Evolutionary conservation across 1,284 basidiomycete species (phyloP), one percentile per base, ranked within the genome.

Genomic region (Trichosporon ovoides): DNA sequence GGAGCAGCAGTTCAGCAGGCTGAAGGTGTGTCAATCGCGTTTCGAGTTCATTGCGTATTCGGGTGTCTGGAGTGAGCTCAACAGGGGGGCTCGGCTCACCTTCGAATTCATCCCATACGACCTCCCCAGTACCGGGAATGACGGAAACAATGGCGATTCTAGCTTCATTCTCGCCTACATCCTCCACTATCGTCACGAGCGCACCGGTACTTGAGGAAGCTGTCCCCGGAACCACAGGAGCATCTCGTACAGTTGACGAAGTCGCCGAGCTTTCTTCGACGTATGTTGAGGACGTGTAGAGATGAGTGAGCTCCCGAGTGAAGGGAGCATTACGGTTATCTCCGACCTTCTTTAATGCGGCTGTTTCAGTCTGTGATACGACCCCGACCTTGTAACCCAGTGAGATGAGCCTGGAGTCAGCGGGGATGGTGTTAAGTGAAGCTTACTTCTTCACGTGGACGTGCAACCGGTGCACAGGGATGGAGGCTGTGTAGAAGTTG

Each of bases 331-430:
- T 89, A 50, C 86, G 82, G 63, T 87, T 94, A 57, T 91, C 89
- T 57, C 91, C 83, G 3, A 83, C 85, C 73, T 94, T 96, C 79
- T 98, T 98, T 54, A 98, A 81, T 0, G 95, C 95, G 0, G 95
- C 91, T 0, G 95, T 98, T 77, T 98, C 95, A 3, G 83, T 85
- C 74, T 98, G 95, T 18, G 87, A 83, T 1, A 96, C 86, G 12
- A 98, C 85, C 10, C 95, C 95, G 52, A 98, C 83, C 84, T 91
- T 90, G 73, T 92, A 82, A 0, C 94, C 94, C 55, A 86, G 83
- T 0, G 88, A 86, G 40, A 98, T 82, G 34, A 98, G 81, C 64
- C 90, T 93, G 53, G 4, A 9, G 36, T 65, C 13, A 53, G 33
- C 18, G 62, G 49, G 49, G 12, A 20, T 40, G 31, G 37, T n/a